A percentile compares a stretch with the other conserved stretches of the same genome.
Evolutionary conservation across 768 basidiomycete species (phyloP).

Genomic region (Inosperma sp.): DNA sequence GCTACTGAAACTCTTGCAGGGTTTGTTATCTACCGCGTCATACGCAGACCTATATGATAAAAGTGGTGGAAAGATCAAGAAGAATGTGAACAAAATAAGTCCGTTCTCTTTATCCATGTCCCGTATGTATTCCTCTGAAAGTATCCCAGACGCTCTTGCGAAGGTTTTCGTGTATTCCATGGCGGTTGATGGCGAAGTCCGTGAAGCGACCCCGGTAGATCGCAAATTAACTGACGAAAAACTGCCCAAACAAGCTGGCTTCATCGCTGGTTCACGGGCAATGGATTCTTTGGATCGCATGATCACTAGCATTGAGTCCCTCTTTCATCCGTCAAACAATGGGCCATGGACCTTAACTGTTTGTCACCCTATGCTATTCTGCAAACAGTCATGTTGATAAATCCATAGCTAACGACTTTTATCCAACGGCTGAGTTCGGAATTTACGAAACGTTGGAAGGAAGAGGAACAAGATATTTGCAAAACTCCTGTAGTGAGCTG

Average conservation of each 20-base stretch:
- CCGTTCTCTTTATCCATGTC: conserved; percentile 19
- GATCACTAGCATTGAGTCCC: conserved; percentile 88
- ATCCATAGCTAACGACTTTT: conserved; percentile 56
- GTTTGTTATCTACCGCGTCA: conserved; percentile 57
- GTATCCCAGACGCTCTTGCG: conserved; percentile 63
- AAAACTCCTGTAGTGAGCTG: conserved; percentile 66
- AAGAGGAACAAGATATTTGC: conserved; percentile 74
- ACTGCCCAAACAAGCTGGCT: conserved; percentile 42
- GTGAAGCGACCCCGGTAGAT: conserved; percentile 34
- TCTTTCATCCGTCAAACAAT: conserved; percentile 93
- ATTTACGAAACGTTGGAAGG: conserved; percentile 73
- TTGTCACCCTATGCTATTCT: conserved; percentile 15
- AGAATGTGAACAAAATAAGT: conserved; percentile 62
- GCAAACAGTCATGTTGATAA: conserved; percentile 6
- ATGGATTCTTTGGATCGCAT: conserved; percentile 84
- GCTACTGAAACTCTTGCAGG: conserved; percentile 34
- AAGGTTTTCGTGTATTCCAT: conserved; percentile 88
- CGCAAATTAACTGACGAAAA: conserved; percentile 22
- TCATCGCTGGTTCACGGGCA: conserved; percentile 79
- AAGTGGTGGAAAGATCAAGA: conserved; percentile 62
- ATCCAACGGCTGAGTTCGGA: conserved; percentile 68
- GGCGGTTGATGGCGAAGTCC: conserved; percentile 70
- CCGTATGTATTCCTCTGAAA: conserved; percentile 5
- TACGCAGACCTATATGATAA: conserved; percentile 65
- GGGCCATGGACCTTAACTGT: conserved; percentile 76